Conservation (phyloP, 495 filamentous ascomycete genomes). For the Schizothecium vesticola region DNA sequence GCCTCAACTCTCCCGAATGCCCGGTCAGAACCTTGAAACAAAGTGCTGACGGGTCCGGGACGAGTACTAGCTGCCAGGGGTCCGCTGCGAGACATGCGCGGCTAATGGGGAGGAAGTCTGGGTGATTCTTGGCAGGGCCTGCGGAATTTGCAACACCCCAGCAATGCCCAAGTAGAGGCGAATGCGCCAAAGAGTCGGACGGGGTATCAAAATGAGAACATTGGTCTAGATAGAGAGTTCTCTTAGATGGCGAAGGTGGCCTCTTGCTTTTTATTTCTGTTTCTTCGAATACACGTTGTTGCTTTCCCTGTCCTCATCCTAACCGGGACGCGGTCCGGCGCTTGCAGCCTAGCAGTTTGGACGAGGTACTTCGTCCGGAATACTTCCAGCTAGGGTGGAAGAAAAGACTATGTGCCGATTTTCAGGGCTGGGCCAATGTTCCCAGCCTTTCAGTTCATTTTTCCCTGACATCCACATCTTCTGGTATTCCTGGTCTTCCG, state of each 20-base stretch:
- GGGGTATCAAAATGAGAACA: too few species aligned
- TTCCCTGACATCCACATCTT: background rate
- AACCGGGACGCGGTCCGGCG: too few species aligned
- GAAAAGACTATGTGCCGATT: background rate
- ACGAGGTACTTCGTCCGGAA: background rate
- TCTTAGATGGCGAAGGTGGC: background rate
- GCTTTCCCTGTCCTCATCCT: background rate
- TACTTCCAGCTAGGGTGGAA: background rate
- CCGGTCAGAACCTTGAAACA: background rate
- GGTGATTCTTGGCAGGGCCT: slow-evolving; percentile 45
- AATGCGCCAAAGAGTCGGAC: too few species aligned
- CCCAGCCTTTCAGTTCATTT: background rate
- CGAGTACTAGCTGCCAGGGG: slow-evolving; percentile 23
- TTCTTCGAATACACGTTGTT: background rate
- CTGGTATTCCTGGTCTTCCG: background rate
- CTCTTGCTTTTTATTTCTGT: background rate
- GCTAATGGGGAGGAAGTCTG: slow-evolving; percentile 45
- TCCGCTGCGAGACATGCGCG: slow-evolving; percentile 28
- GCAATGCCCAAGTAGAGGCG: slow-evolving; percentile 3
- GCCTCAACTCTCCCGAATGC: background rate
- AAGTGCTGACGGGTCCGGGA: background rate
- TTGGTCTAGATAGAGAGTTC: too few species aligned
- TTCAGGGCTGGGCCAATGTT: background rate
- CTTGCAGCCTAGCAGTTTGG: too few species aligned
- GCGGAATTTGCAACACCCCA: slow-evolving; percentile 41